These are phyloP conservation scores for Trichoderma parareesei DNA, from an alignment of 495 filamentous ascomycete genomes.

Conservation along the genomic window DNA sequence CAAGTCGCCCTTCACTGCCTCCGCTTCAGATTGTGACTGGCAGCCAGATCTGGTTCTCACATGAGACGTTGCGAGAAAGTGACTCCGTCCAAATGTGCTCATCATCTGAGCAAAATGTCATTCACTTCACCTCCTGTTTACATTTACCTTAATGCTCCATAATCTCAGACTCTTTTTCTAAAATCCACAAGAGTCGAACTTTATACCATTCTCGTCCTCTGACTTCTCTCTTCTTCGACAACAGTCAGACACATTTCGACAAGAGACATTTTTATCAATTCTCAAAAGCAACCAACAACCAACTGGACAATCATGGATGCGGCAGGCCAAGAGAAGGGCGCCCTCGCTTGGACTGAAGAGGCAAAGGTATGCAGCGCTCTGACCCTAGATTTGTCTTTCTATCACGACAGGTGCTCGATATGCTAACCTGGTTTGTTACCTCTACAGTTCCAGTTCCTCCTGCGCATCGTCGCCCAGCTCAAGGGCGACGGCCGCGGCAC, in stretches of 20 bases:
- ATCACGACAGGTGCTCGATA: not conserved
- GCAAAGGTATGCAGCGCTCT: conserved; percentile 7
- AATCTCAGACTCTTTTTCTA: not conserved
- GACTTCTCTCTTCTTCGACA: not conserved
- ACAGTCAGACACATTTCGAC: not conserved
- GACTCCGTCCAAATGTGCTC: not conserved
- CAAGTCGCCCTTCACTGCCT: too few relatives aligned
- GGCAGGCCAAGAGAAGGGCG: not conserved
- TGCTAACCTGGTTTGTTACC: not conserved
- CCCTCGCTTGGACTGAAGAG: not conserved
- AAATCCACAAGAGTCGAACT: not conserved
- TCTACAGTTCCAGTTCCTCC: conserved; percentile 24
- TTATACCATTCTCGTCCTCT: not conserved
- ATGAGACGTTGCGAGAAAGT: not conserved
- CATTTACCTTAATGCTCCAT: not conserved
- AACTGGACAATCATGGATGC: not conserved
- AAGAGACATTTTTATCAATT: not conserved
- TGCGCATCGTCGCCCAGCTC: conserved; percentile 20
- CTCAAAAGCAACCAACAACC: not conserved
- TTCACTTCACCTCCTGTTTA: not conserved
- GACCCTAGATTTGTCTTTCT: not conserved
- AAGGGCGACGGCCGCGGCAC: conserved; percentile 14
- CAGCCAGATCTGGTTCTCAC: too few relatives aligned
- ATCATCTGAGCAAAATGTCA: not conserved
- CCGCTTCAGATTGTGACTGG: too few relatives aligned